phyloP scores from a whole-genome alignment of 2,329 filamentous ascomycete species.

The Scolecobasidium constrictum region DNA sequence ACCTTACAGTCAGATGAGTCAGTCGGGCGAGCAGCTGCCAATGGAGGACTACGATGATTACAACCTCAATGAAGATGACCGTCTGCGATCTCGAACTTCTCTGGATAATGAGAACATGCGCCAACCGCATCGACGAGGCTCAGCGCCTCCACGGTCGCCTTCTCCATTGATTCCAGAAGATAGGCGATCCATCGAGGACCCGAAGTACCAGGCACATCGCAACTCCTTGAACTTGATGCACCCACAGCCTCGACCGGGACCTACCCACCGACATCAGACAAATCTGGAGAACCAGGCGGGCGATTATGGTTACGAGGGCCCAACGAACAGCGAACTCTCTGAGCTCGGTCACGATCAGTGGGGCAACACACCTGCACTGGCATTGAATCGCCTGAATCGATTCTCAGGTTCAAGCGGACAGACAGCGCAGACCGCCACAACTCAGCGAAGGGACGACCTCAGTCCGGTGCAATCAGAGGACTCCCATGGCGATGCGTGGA shows the following conservation, averaged over 20 bases:
- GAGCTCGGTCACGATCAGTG: slow-evolving; percentile 27
- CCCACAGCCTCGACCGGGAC: slow-evolving; percentile 64
- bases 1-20: slow-evolving; percentile 55
- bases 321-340: slow-evolving; percentile 1
- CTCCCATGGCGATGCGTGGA: slow-evolving; percentile 22
- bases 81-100: slow-evolving; percentile 29
- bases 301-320: slow-evolving; percentile 41
- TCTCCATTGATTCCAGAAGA: slow-evolving; percentile 44
- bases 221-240: slow-evolving; percentile 73
- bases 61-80: slow-evolving; percentile 49
- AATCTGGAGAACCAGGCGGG: slow-evolving; percentile 64
- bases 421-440: not conserved
- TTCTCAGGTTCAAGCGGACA: slow-evolving; percentile 23
- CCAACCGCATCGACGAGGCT: slow-evolving; percentile 21
- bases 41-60: slow-evolving; percentile 49
- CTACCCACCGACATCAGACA: slow-evolving; percentile 63
- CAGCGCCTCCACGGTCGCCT: slow-evolving; percentile 30
- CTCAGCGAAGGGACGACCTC: slow-evolving; percentile 22
- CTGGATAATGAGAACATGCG: no score
- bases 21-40: slow-evolving; percentile 65
- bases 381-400: slow-evolving; percentile 22
- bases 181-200: slow-evolving; percentile 44
- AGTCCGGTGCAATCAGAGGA: slow-evolving; percentile 25
- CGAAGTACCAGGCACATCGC: slow-evolving; percentile 72
- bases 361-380: slow-evolving; percentile 34